These are phyloP conservation scores for Xylaria castorea DNA, from an alignment of 495 filamentous ascomycete species.

Conservation along the genomic window DNA sequence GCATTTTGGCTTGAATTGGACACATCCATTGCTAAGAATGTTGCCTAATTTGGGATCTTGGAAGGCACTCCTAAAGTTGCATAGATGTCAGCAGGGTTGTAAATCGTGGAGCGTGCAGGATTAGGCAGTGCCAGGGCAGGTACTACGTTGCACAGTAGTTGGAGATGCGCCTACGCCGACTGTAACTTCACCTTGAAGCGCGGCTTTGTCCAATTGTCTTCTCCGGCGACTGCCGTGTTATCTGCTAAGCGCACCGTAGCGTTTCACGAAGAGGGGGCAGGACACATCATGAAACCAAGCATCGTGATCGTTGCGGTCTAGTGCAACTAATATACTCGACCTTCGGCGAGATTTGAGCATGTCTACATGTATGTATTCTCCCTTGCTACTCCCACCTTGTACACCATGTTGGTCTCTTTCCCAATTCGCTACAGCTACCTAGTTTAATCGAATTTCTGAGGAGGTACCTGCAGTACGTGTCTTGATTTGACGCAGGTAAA, in stretches of 20 bases:
- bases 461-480: not conserved
- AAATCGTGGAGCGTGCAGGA: not conserved
- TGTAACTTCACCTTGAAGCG: not conserved
- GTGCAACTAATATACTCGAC: not conserved
- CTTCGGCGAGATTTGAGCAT: not conserved
- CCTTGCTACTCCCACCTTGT: not conserved
- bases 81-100: not conserved
- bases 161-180: not conserved
- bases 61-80: not conserved
- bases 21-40: not conserved
- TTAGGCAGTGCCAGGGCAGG: constrained; percentile 3
- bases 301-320: not conserved
- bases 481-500: not conserved
- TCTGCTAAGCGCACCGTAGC: not conserved
- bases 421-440: not conserved
- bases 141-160: constrained; percentile 7
- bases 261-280: not conserved
- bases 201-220: not conserved
- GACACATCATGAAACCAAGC: not conserved
- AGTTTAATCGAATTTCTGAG: not conserved
- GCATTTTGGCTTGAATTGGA: not conserved
- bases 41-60: not conserved
- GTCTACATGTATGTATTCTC: not conserved
- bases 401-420: not conserved
- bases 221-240: not conserved